Percentiles rank a stretch among this genome's conserved stretches.
phyloP scores from a whole-genome alignment of 192 early-diverging fungal species.

The Haplosporangium gracile region DNA sequence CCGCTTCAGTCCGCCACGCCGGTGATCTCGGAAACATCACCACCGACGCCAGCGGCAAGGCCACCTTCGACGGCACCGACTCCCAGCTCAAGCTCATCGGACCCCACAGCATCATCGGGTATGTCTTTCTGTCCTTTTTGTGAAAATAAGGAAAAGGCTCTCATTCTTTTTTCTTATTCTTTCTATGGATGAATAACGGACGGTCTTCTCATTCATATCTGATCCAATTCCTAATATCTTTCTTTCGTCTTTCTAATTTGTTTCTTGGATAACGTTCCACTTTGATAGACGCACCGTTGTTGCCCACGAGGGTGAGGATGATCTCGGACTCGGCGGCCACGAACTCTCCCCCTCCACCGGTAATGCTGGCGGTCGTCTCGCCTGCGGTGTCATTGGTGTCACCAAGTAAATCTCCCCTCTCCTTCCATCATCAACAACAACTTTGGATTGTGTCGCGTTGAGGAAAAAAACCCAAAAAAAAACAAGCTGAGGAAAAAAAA shows the following conservation, averaged over 20 bases:
- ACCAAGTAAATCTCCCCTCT: slow-evolving; percentile 58
- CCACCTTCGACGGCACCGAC: slow-evolving; percentile 68
- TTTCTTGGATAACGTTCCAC: not conserved
- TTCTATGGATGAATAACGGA: not conserved
- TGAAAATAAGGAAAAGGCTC: not conserved
- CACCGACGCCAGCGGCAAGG: slow-evolving; percentile 69
- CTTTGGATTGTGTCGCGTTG: not conserved
- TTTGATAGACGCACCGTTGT: slow-evolving; percentile 79
- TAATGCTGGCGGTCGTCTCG: slow-evolving; percentile 88
- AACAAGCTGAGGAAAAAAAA: not conserved
- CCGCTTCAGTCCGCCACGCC: slow-evolving; percentile 77
- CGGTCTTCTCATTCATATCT: too few species aligned
- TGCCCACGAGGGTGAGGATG: slow-evolving; percentile 87
- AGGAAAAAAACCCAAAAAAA: not conserved
- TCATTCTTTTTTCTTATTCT: slow-evolving; percentile 2
- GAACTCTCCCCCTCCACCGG: slow-evolving; percentile 85
- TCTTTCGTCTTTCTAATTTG: slow-evolving; percentile 15
- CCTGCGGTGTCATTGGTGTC: slow-evolving; percentile 93
- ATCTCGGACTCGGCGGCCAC: slow-evolving; percentile 82
- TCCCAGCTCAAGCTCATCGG: slow-evolving; percentile 80
- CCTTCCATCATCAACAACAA: not conserved
- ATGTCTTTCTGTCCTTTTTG: slow-evolving; percentile 14
- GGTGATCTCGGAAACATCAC: slow-evolving; percentile 93
- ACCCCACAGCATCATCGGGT: slow-evolving; percentile 81
- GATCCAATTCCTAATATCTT: not conserved